Conservation (phyloP, 2,329 filamentous ascomycete genomes). For the Hansfordia pulvinata region DNA sequence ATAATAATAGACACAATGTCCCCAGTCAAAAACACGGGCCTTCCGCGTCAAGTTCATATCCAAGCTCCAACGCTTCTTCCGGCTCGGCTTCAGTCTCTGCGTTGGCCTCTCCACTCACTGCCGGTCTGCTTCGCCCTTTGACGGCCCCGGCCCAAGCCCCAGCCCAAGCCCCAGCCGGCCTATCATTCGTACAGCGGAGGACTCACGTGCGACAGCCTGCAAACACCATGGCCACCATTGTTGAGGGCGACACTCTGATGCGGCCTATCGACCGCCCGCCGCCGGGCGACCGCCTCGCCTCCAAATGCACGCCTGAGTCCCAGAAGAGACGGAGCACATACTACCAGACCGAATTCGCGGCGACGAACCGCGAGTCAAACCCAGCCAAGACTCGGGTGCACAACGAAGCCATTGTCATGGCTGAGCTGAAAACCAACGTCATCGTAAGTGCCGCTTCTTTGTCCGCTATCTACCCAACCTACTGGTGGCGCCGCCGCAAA, state of each 20-base stretch:
- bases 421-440: conserved; percentile 51
- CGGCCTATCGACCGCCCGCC: conserved; percentile 23
- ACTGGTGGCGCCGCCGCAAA: too few species aligned
- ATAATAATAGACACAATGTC: too few species aligned
- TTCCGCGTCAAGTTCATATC: too few species aligned
- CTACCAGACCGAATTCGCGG: conserved; percentile 30
- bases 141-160: too few species aligned
- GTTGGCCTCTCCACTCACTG: too few species aligned
- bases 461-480: too few species aligned
- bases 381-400: conserved; percentile 30
- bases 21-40: too few species aligned
- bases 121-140: too few species aligned
- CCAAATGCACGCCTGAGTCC: conserved; percentile 17
- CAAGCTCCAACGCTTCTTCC: too few species aligned
- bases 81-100: too few species aligned
- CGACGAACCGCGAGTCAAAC: conserved; percentile 15
- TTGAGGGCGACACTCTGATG: conserved; percentile 22
- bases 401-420: conserved; percentile 44
- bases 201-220: conserved; percentile 8
- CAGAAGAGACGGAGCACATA: conserved; percentile 25
- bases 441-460: conserved; percentile 31
- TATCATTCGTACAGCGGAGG: conserved; percentile 19
- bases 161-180: too few species aligned
- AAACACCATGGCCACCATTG: conserved; percentile 16
- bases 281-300: conserved; percentile 21